Conservation (phyloP, 164 flowering plant species). For the Santalum album region DNA sequence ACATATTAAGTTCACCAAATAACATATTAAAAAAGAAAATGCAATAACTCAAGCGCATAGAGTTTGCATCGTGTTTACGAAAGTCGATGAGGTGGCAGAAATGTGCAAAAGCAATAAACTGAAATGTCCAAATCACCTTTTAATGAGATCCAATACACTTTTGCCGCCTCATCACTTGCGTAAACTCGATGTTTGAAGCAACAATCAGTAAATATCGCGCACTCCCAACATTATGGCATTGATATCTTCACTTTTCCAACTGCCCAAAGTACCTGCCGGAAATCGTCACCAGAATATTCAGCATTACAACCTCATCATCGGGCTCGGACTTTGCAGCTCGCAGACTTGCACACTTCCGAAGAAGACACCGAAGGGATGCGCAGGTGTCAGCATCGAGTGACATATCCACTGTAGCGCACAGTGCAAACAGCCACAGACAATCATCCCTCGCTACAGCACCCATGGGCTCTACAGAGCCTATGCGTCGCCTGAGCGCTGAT, state of each 20-base stretch:
- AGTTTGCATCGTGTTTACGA: too few species aligned
- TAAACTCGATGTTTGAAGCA: too few species aligned
- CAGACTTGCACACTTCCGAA: slow-evolving; percentile 69
- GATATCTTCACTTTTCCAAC: slow-evolving; percentile 25
- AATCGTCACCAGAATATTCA: slow-evolving; percentile 66
- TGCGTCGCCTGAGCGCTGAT: slow-evolving; percentile 45
- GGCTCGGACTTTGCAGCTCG: slow-evolving; percentile 46
- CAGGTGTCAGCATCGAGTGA: slow-evolving; percentile 70
- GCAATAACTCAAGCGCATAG: too few species aligned
- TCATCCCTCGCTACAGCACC: slow-evolving; percentile 31
- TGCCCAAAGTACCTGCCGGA: slow-evolving; percentile 70
- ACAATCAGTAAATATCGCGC: too few species aligned
- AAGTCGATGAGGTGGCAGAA: too few species aligned
- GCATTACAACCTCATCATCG: slow-evolving; percentile 74
- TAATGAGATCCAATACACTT: too few species aligned
- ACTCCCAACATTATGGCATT: too few species aligned
- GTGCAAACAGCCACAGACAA: slow-evolving; percentile 63
- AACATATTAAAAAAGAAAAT: too few species aligned
- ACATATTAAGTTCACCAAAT: too few species aligned
- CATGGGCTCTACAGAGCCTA: slow-evolving; percentile 26
- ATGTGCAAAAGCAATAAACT: too few species aligned
- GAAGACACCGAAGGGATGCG: slow-evolving; percentile 62
- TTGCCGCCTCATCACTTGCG: too few species aligned
- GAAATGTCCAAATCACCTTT: too few species aligned
- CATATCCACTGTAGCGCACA: slow-evolving; percentile 66